Evolutionary conservation across 2,329 filamentous ascomycete genomes (phyloP).

Genomic region (Cyclaneusma minus): DNA sequence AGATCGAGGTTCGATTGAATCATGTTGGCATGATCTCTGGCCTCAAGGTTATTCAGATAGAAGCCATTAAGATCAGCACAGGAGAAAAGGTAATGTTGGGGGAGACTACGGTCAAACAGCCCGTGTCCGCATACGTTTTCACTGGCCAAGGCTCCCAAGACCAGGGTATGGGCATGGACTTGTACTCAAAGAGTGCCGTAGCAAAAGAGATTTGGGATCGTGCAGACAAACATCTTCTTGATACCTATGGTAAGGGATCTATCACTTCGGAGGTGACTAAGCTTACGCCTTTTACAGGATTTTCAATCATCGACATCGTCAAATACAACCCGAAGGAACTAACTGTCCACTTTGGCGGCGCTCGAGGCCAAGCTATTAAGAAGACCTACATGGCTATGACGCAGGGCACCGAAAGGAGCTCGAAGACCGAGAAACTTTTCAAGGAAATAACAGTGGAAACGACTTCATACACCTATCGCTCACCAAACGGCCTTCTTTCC

Average conservation of each 20-base stretch:
- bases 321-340: conserved; percentile 21
- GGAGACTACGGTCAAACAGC: conserved; percentile 17
- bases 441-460: conserved; percentile 55
- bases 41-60: conserved; percentile 18
- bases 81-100: conserved; percentile 22
- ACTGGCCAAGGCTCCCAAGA: conserved; percentile 25
- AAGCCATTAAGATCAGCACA: conserved; percentile 16
- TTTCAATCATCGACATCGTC: conserved; percentile 21
- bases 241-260: conserved; percentile 16
- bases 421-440: conserved; percentile 62
- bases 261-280: not conserved
- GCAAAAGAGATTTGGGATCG: conserved; percentile 21
- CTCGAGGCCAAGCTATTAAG: conserved; percentile 16
- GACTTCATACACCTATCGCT: conserved; percentile 54
- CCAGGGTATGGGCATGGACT: conserved; percentile 25
- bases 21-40: conserved; percentile 21
- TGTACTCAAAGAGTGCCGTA: conserved; percentile 19
- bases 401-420: conserved; percentile 47
- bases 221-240: conserved; percentile 19
- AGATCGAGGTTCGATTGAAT: conserved; percentile 15
- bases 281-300: conserved; percentile 10
- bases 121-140: conserved; percentile 21
- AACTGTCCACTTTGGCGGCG: conserved; percentile 22
- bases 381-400: conserved; percentile 26
- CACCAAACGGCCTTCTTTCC: conserved; percentile 50